Evolutionary conservation across 116 monocot species (phyloP).

Genomic region (Zostera marina): DNA sequence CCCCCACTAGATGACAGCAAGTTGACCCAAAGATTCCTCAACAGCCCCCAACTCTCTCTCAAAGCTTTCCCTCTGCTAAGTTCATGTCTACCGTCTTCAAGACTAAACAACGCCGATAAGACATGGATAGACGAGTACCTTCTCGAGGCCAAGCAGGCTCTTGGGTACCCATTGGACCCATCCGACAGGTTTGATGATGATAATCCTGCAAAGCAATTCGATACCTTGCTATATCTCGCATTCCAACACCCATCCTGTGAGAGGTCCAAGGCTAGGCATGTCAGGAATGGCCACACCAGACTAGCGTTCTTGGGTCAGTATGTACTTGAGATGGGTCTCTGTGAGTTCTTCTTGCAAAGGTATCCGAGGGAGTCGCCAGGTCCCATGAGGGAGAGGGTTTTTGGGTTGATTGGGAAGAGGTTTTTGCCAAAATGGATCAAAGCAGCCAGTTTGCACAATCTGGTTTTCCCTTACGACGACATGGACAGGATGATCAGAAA

Average conservation of each 20-base stretch:
- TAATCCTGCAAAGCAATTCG: constrained; percentile 78
- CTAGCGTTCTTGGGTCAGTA: constrained; percentile 77
- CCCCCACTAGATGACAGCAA: constrained; percentile 81
- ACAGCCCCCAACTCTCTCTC: constrained; percentile 81
- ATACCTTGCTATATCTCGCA: constrained; percentile 67
- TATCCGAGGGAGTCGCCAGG: constrained; percentile 85
- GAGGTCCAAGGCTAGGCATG: constrained; percentile 62
- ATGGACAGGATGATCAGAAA: constrained; percentile 79
- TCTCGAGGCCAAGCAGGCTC: constrained; percentile 91
- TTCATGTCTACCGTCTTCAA: constrained; percentile 72
- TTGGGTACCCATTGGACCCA: constrained; percentile 73
- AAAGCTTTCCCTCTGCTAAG: constrained; percentile 69
- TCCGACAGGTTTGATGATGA: constrained; percentile 42
- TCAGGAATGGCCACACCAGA: constrained; percentile 80
- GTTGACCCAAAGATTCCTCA: constrained; percentile 57
- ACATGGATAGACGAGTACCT: constrained; percentile 97
- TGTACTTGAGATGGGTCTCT: constrained; percentile 67
- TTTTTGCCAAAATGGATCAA: constrained; percentile 72
- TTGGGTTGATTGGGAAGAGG: constrained; percentile 66
- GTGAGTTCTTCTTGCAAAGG: constrained; percentile 80
- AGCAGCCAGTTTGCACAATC: constrained; percentile 79
- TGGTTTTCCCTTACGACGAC: constrained; percentile 91
- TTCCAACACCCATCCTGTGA: constrained; percentile 66
- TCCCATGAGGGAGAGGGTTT: constrained; percentile 88
- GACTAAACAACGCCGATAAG: constrained; percentile 49